phyloP scores from a whole-genome alignment of 139 green algal species.

The Chlamydomonas schloesseri region DNA sequence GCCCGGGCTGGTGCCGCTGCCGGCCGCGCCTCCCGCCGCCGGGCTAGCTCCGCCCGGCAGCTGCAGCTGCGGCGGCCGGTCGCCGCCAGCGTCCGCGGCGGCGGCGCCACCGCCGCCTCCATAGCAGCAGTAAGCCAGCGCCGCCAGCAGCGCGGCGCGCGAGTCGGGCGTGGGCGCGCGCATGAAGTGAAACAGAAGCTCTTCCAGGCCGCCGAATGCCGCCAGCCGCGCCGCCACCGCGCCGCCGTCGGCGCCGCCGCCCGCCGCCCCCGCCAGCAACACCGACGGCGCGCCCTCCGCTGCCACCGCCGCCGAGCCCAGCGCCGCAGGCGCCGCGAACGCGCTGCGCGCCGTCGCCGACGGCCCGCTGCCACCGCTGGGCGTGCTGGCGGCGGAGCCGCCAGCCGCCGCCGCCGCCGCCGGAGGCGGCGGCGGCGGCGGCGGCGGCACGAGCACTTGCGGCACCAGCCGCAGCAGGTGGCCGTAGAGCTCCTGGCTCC shows the following conservation, averaged over 20 bases:
- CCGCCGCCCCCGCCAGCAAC: background rate
- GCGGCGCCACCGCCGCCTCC: background rate
- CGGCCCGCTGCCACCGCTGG: background rate
- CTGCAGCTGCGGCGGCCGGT: background rate
- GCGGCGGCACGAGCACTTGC: conserved; percentile 54
- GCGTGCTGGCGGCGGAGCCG: background rate
- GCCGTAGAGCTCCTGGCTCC: conserved; percentile 50
- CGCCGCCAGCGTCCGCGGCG: background rate
- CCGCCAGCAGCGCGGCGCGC: conserved; percentile 25
- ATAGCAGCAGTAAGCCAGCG: conserved; percentile 4
- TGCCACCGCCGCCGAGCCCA: background rate
- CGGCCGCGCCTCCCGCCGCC: background rate
- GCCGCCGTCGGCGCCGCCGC: background rate
- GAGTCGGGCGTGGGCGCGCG: conserved; percentile 44
- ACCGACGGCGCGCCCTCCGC: background rate
- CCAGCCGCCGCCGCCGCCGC: background rate
- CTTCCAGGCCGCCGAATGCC: conserved; percentile 49
- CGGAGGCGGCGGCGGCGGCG: background rate
- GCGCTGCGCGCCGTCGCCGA: background rate
- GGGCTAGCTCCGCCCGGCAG: background rate
- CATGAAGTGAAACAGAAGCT: conserved; percentile 42
- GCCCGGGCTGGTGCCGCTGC: too few species aligned
- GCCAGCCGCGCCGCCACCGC: background rate
- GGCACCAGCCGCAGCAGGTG: conserved; percentile 55
- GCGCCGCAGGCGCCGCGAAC: background rate